phyloP scores from a whole-genome alignment of 352 stramenopile species.

The Blastocystis hominis region DNA sequence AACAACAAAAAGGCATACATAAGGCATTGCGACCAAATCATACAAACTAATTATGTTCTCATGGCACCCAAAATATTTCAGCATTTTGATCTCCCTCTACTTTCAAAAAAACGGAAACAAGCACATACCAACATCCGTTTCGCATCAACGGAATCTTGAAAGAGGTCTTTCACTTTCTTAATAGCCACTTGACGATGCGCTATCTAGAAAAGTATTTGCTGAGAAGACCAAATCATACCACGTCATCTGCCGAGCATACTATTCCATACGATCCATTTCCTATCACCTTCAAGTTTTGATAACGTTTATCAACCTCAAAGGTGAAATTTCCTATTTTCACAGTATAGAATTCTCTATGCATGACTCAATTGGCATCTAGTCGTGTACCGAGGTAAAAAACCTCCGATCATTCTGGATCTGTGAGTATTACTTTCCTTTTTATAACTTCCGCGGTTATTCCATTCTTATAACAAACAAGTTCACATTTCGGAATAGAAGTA shows the following conservation, averaged over 20 bases:
- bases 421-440: neutral
- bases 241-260: slow-evolving; percentile 34
- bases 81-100: slow-evolving; percentile 73
- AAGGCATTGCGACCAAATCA: slow-evolving; percentile 51
- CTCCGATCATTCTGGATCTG: neutral
- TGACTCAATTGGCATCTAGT: neutral
- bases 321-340: neutral
- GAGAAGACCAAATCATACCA: neutral
- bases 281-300: slow-evolving; percentile 41
- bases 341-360: slow-evolving; percentile 5
- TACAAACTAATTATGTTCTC: slow-evolving; percentile 77
- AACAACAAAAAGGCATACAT: neutral
- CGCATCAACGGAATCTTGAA: slow-evolving; percentile 75
- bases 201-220: slow-evolving; percentile 61
- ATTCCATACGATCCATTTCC: slow-evolving; percentile 45
- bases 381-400: neutral
- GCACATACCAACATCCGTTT: slow-evolving; percentile 68
- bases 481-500: slow-evolving; percentile 37
- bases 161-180: slow-evolving; percentile 75
- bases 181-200: slow-evolving; percentile 73
- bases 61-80: slow-evolving; percentile 73
- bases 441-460: neutral
- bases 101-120: neutral
- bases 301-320: slow-evolving; percentile 8
- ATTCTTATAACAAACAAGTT: neutral